A percentile compares a stretch with the other conserved stretches of the same genome.
phyloP scores from a whole-genome alignment of 2,329 filamentous ascomycete species.

The Fusarium sp. region DNA sequence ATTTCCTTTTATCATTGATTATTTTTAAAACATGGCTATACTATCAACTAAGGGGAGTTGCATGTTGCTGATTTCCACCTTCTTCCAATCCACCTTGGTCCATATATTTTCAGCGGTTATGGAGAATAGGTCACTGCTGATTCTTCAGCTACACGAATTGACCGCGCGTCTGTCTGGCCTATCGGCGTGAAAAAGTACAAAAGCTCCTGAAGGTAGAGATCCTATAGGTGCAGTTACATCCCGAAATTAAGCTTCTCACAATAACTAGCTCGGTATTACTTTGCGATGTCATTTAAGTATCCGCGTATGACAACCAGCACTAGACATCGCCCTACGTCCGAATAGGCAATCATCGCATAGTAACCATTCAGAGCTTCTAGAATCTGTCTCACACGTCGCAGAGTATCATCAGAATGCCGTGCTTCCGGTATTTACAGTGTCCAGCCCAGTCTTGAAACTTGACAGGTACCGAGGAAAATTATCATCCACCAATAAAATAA shows the following conservation, averaged over 20 bases:
- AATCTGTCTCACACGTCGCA: neutral
- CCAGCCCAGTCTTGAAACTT: constrained; percentile 26
- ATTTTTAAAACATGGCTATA: neutral
- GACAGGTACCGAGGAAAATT: constrained; percentile 19
- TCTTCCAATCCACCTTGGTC: no score
- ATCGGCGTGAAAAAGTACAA: no score
- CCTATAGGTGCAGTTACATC: neutral
- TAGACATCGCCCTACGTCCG: neutral
- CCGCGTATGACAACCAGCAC: neutral
- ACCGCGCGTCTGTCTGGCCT: neutral
- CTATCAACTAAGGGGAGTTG: no score
- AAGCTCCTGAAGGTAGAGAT: no score
- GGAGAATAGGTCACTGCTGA: neutral
- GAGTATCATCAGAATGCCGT: constrained; percentile 13
- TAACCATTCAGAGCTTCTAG: neutral
- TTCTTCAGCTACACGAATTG: neutral
- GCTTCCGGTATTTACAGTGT: constrained; percentile 3
- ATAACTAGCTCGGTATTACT: no score
- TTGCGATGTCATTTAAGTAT: neutral
- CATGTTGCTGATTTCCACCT: no score
- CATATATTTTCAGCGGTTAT: neutral
- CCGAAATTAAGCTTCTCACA: neutral
- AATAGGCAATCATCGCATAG: neutral
- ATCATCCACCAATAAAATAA: constrained; percentile 21
- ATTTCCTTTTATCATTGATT: neutral